Base-by-base conservation (phyloP, 306 rosid genomes). In the Medicago lupulina region DNA sequence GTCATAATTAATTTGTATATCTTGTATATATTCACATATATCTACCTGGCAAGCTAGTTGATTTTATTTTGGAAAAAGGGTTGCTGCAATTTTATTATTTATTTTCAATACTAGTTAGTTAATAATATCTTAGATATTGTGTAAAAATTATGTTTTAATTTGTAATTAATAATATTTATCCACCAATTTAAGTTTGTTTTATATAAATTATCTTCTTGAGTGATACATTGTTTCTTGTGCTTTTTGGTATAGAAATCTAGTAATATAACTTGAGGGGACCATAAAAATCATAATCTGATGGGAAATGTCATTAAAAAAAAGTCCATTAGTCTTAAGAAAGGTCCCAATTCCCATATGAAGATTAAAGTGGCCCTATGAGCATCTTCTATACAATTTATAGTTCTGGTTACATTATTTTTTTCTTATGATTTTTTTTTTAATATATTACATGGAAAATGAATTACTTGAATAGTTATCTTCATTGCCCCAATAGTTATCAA, bases 291-390 rank as follows among this genome's bases (percentile, higher is more conserved):
- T 70, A 69, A 21, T 71, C 18, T 39, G 76, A 75, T 72, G 80
- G 31, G 47, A 90, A 86, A 88, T 66, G 63, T 70, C 39, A 77
- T 44, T 75, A 16, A 59, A 79, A 85, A 68, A 70, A 68, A 44
- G 36, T 54, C 68, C 74, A 79, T 79, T 3, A 66, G 18, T 36
- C 36, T 58, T 50, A 47, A 50, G 44, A 74, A 85, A 85, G 91
- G 85, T 79, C 85, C 81, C 88, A 85, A 79, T 76, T 83, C 85
- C 76, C 85, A 86, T 76, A 76, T 81, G 63, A 68, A 82, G 61
- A 66, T 34, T 84, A 86, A 81, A 78, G 86, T 80, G 87, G 77
- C 88, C 78, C 78, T 75, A 71, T 73, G 83, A 82, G 57, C 79
- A 81, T 76, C 80, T 58, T 69, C 74, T 76, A 67, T 34, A 60